Base-by-base conservation (phyloP, 208 protist genomes). In the Acanthamoeba triangularis region DNA sequence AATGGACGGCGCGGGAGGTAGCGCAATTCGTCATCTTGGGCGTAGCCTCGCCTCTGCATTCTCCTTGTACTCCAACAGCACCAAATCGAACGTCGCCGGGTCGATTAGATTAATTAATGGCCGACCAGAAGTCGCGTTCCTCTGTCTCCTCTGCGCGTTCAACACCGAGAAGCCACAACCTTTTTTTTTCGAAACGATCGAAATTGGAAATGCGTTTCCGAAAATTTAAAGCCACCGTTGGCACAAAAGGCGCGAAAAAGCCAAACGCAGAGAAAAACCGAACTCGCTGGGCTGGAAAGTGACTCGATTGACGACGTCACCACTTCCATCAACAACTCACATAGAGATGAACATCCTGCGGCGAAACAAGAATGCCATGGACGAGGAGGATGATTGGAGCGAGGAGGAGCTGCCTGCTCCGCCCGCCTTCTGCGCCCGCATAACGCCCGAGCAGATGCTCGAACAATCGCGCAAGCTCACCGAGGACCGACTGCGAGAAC, bases 1-100 rank as follows among this genome's bases (percentile, higher is more conserved):
- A 82, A 82, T 35, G 74, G 74, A 18, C 74, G 74, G 18, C 30
- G 74, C 8, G 74, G 23, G 33, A 82, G 74, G 41, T n/a, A 82
- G 18, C 37, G n/a, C 41, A 82, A n/a, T 14, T 82, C 41, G 28
- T 82, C 74, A 25, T 82, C 74, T 13, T n/a, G 8, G 10, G 6
- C 30, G n/a, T 72, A 72, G n/a, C 63, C 63, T 72, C 63, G 33
- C 37, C 37, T 82, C 74, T 52, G 18, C 74, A 41, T 82, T 7
- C 7, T 11, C 20, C 13, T 54, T 54, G 0, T 1, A 8, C 7
- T 54, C 49, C 49, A 18, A 18, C 1, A 6, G 49, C 7, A 20
- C 0, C 7, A 28, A 35, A 72, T 18, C 7, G 14, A 18, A 54
- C 49, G 37, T 4, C n/a, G n/a, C n/a, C 1, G 11, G 7, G 20